A percentile compares a stretch with the other conserved stretches of the same genome.
Conservation (phyloP, 164 flowering plant genomes). For the Vitis cinerea region DNA sequence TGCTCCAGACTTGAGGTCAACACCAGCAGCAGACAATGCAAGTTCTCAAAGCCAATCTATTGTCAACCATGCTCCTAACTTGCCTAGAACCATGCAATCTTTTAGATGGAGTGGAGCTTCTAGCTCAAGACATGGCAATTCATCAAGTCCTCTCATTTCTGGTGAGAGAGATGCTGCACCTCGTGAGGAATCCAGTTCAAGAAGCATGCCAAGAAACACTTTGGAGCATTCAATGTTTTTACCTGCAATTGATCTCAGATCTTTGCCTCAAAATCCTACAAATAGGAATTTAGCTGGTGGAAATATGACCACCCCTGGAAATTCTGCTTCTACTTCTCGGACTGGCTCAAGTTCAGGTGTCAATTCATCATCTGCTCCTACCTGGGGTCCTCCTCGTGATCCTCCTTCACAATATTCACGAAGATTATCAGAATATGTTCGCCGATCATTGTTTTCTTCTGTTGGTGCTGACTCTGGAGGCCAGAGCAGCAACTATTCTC, state of each 20-base stretch:
- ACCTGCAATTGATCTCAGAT: slow-evolving; percentile 38
- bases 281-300: slow-evolving; percentile 38
- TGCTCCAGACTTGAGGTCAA: slow-evolving; percentile 22
- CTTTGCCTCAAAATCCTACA: slow-evolving; percentile 31
- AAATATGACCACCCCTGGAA: slow-evolving; percentile 29
- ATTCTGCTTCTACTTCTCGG: slow-evolving; percentile 43
- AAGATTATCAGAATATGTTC: slow-evolving; percentile 53
- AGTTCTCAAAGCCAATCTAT: slow-evolving; percentile 23
- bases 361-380: slow-evolving; percentile 32
- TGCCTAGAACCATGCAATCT: slow-evolving; percentile 31
- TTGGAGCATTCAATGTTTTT: slow-evolving; percentile 48
- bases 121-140: slow-evolving; percentile 24
- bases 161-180: slow-evolving; percentile 18
- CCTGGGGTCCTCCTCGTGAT: slow-evolving; percentile 32
- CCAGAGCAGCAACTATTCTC: slow-evolving; percentile 24
- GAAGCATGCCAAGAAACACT: slow-evolving; percentile 40
- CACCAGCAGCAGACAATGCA: slow-evolving; percentile 23
- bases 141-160: slow-evolving; percentile 16
- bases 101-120: slow-evolving; percentile 39
- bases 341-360: slow-evolving; percentile 34
- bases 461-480: slow-evolving; percentile 40
- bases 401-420: slow-evolving; percentile 32
- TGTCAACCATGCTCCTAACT: slow-evolving; percentile 25
- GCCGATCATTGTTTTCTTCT: slow-evolving; percentile 40
- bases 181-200: slow-evolving; percentile 34